Evolutionary conservation across 2,329 filamentous ascomycete species (phyloP).

Genomic region (Parafenestella ontariensis): DNA sequence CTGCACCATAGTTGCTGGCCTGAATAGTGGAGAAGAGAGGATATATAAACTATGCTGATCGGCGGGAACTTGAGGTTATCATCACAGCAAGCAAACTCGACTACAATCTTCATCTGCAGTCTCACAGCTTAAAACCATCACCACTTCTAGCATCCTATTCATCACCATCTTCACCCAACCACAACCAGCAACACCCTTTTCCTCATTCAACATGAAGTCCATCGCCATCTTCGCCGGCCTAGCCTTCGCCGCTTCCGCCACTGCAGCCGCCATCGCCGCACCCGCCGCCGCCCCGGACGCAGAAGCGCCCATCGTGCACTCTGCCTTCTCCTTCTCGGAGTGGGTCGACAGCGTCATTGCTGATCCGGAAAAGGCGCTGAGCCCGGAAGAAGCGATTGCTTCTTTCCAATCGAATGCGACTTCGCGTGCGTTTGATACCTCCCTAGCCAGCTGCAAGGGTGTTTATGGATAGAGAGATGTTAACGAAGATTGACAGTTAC

Average conservation of each 20-base stretch:
- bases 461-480: not conserved
- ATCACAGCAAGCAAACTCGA: too few relatives aligned
- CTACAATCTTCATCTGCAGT: too few relatives aligned
- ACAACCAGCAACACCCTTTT: too few relatives aligned
- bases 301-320: conserved; percentile 2
- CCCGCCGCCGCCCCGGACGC: not conserved
- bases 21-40: too few relatives aligned
- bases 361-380: conserved; percentile 1
- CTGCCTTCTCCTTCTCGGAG: conserved; percentile 6
- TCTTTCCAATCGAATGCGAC: not conserved
- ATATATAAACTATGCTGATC: too few relatives aligned
- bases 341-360: conserved; percentile 9
- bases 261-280: not conserved
- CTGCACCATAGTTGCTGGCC: too few relatives aligned
- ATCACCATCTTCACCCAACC: too few relatives aligned
- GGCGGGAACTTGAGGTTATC: too few relatives aligned
- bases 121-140: too few relatives aligned
- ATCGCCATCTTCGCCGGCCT: conserved; percentile 3
- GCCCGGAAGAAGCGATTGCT: conserved; percentile 4
- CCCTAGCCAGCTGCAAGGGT: not conserved
- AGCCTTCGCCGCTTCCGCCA: conserved; percentile 3
- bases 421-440: not conserved
- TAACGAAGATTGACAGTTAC: not conserved
- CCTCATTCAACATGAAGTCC: not conserved
- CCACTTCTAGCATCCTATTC: too few relatives aligned